Evolutionary conservation across 1,284 basidiomycete genomes (phyloP), one percentile per base, ranked within the genome.

Genomic region (Lignosus rhinocerotis): DNA sequence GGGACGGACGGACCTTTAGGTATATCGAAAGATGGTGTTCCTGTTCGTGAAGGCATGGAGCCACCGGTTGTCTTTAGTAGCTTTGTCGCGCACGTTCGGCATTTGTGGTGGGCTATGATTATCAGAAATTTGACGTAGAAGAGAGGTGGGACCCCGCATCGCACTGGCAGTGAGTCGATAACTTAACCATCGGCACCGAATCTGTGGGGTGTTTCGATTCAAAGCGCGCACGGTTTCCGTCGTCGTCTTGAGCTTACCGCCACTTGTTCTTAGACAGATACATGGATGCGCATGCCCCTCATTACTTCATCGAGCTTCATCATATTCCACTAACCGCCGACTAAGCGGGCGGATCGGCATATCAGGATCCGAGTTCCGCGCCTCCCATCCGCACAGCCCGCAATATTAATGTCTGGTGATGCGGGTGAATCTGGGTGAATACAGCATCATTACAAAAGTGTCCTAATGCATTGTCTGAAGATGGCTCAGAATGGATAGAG

Each of bases 61-160:
- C 19, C 4, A n/a, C 31, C 9, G n/a, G 21, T 19, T 33, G 8
- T 42, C 30, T 39, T 39, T 39, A 12, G 14, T 39, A 6, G 5
- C 36, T n/a, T 1, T n/a, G 36, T 25, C 36, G 36, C n/a, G 36
- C 36, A 39, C n/a, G 36, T 39, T n/a, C 14, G 36, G 36, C 9
- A 36, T 39, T 6, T 46, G 38, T 47, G 34, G 6, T 19, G 43
- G 30, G 39, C 39, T 39, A 30, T 55, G 55, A 43, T 51, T 56
- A 56, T 51, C 43, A 56, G 43, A 51, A 51, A 30, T 38, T 16
- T 50, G 12, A 46, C 46, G 34, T 53, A 33, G 12, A 21, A 44
- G 21, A 10, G 36, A 19, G 41, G n/a, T n/a, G 41, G 19, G 17
- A 21, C 41, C 19, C 16, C 19, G 17, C 41, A 43, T 19, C 19